Evolutionary conservation across 2,329 filamentous ascomycete genomes (phyloP), one percentile per base, ranked within the genome.

Genomic region (Proliferodiscus dingleyae): DNA sequence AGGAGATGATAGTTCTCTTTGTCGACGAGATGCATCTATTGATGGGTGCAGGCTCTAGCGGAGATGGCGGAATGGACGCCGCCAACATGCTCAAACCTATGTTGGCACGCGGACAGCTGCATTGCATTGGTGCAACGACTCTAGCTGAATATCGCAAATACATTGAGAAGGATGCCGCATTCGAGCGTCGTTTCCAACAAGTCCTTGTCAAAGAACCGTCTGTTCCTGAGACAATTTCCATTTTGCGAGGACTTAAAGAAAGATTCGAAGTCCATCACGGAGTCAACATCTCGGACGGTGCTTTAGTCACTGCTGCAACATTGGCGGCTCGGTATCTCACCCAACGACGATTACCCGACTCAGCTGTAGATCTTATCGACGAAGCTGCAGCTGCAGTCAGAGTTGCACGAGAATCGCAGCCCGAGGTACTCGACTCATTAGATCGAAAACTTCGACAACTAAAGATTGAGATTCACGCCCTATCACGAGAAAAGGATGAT

Each of bases 11-110:
- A 63, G 85, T 98, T 42, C 82, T 98, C 52, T 98, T 98, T 60
- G 93, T 98, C 56, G 93, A 98, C 68, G 93, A 98, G 68, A 98
- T 98, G 55, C 93, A 98, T 71, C 77, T 98, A 52, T 82, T 98
- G 51, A 98, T 98, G 93, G 93, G 93, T 49, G 93, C 93, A 55
- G 93, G 93, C 49, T 83, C 89, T 29, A 91, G 87, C 44, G 93
- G 93, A 46, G 91, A 97, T 66, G 93, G 93, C 54, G 93, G 93
- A 59, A 98, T 98, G 93, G 93, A 98, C 64, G 93, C 93, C 40
- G 93, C 93, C 61, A 98, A 98, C 66, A 72, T 98, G 60, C 78
- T 98, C 53, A 98, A 98, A 73, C 93, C 93, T 47, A 97, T 97
- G 91, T 80, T 98, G 57, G 93, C 93, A 50, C 84, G 93, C 63